phyloP scores from a whole-genome alignment of 805 yeast genomes.

The Lipomyces kockii region DNA sequence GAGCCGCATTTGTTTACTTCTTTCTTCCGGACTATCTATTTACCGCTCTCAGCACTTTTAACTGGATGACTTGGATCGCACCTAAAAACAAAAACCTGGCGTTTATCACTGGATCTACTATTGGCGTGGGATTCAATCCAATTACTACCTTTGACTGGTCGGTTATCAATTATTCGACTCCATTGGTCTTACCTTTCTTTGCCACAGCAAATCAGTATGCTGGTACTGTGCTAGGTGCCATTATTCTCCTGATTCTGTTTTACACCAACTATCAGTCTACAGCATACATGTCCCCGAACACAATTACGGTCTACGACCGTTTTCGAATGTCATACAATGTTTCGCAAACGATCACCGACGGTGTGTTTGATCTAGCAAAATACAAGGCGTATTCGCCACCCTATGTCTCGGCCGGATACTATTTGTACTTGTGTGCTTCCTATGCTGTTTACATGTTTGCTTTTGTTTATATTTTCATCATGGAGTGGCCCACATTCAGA shows the following conservation, averaged over 20 bases:
- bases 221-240: constrained; percentile 55
- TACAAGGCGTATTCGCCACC: constrained; percentile 67
- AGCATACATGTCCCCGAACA: constrained; percentile 51
- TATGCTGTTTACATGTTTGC: constrained; percentile 59
- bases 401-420: constrained; percentile 57
- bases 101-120: constrained; percentile 65
- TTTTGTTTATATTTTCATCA: constrained; percentile 53
- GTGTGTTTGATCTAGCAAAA: constrained; percentile 51
- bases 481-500: constrained; percentile 44
- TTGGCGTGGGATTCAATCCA: constrained; percentile 70
- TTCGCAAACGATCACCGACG: constrained; percentile 49
- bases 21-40: constrained; percentile 68
- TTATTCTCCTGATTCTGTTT: constrained; percentile 57
- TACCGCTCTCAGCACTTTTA: constrained; percentile 62
- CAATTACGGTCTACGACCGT: constrained; percentile 49
- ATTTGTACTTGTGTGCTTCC: constrained; percentile 57
- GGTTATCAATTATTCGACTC: constrained; percentile 49
- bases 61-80: constrained; percentile 67
- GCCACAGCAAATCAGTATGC: constrained; percentile 49
- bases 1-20: constrained; percentile 53
- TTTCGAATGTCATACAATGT: constrained; percentile 52
- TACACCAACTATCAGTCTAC: constrained; percentile 55
- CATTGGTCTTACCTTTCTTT: constrained; percentile 48
- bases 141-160: constrained; percentile 71
- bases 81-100: constrained; percentile 61